These are phyloP conservation scores for Skeletonema menzelii DNA, from an alignment of 108 stramenopile genomes.

Conservation along the genomic window DNA sequence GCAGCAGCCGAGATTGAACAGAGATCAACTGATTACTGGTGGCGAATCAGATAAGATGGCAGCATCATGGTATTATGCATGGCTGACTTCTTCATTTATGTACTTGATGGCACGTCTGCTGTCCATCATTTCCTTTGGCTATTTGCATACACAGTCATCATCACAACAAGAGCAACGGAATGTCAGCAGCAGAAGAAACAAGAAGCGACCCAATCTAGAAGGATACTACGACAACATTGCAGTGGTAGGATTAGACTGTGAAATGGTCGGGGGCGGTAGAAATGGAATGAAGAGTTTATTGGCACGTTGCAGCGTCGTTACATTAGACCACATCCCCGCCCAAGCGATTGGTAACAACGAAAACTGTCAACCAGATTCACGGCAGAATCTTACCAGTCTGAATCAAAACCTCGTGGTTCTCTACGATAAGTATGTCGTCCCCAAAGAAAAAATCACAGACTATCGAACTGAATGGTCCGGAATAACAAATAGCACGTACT, in stretches of 20 bases:
- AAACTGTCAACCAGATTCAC: not conserved
- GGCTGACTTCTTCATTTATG: not conserved
- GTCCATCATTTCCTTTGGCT: slow-evolving; percentile 1
- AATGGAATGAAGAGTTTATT: slow-evolving; percentile 39
- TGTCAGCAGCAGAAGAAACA: not conserved
- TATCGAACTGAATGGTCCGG: slow-evolving; percentile 56
- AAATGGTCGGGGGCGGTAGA: slow-evolving; percentile 54
- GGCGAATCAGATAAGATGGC: not conserved
- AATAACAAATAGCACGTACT: slow-evolving; percentile 41
- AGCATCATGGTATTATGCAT: not conserved
- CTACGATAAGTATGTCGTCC: slow-evolving; percentile 53
- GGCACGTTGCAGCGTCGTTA: slow-evolving; percentile 46
- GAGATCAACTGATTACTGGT: not conserved
- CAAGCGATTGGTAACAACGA: not conserved
- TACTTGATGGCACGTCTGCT: not conserved
- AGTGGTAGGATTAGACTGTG: slow-evolving; percentile 51
- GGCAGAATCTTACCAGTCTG: not conserved
- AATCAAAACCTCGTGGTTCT: slow-evolving; percentile 36
- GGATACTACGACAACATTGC: slow-evolving; percentile 28
- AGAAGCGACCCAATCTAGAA: not conserved
- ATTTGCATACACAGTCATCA: not conserved
- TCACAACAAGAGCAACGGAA: not conserved
- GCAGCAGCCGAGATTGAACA: not conserved
- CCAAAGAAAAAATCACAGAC: slow-evolving; percentile 44
- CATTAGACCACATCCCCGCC: slow-evolving; percentile 23